Conservation (phyloP, 805 yeast genomes). For the Yarrowia sp. region DNA sequence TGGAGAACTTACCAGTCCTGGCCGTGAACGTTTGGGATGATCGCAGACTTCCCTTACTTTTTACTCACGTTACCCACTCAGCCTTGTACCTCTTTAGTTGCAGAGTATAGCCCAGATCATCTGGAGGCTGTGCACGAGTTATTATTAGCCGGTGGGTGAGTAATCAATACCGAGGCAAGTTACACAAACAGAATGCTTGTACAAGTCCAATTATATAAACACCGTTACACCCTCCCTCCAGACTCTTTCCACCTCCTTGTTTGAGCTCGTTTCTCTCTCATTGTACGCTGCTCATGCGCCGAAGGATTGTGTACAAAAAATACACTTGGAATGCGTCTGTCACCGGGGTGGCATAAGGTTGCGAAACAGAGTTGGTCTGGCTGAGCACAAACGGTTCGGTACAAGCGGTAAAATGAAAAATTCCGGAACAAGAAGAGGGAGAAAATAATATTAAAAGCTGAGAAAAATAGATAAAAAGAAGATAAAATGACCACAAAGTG, state of each 20-base stretch:
- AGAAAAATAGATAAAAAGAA: not conserved
- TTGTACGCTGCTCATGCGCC: not conserved
- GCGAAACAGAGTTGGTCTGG: not conserved
- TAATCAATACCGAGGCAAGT: too few relatives aligned
- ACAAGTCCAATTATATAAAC: too few relatives aligned
- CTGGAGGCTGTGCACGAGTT: too few relatives aligned
- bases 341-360: conserved; percentile 1
- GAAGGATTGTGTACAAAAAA: not conserved
- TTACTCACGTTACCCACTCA: too few relatives aligned
- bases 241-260: not conserved
- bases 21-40: too few relatives aligned
- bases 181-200: too few relatives aligned
- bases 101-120: too few relatives aligned
- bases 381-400: conserved; percentile 9
- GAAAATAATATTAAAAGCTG: not conserved
- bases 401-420: not conserved
- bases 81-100: too few relatives aligned
- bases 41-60: too few relatives aligned
- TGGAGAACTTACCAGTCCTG: too few relatives aligned
- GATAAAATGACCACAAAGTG: not conserved
- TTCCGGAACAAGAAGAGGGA: not conserved
- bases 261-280: not conserved
- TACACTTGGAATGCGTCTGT: conserved; percentile 1
- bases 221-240: too few relatives aligned
- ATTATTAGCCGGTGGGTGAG: too few relatives aligned